Base-by-base conservation (phyloP, 805 yeast species). In the Candida chilensis region DNA sequence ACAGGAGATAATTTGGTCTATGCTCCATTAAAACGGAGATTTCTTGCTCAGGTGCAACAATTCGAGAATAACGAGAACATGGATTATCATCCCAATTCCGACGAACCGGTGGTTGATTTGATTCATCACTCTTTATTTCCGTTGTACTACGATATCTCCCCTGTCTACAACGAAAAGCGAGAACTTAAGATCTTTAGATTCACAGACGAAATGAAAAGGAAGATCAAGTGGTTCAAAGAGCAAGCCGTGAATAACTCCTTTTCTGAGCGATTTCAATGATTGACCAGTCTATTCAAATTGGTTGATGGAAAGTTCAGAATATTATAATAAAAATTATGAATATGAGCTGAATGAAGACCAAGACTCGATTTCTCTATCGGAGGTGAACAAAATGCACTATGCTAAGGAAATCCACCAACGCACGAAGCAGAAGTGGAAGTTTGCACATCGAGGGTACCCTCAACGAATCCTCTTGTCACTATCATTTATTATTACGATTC, bases 391-490 rank as follows among this genome's bases (percentile, higher is more conserved):
- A n/a, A n/a, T n/a, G n/a, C n/a, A n/a, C n/a, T n/a, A n/a, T n/a
- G n/a, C n/a, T n/a, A n/a, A n/a, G n/a, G n/a, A n/a, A 26, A 28
- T 13, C 30, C 33, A 5, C 38, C 38, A 4, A 18, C 18, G 7
- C 16, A 12, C n/a, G n/a, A n/a, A n/a, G n/a, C n/a, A n/a, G n/a
- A n/a, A 67, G 68, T 3, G 67, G 67, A 1, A 37, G 59, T 2
- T 62, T 67, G 67, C 67, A 62, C 32, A 52, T 61, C 2, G 67
- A 62, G 39, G 69, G 67, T 1, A 46, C 60, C 5, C 48, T 50
- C 16, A 56, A 55, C 35, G 69, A 62, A 37, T 33, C 60, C 62
- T 27, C 55, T 62, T 5, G 67, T 66, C 2, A 59, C 66, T 2
- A 45, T 53, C 4, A 38, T 61, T 20, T 62, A 59, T 38, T 62